Conservation (phyloP, 345 rosid species). For the Boechera stricta region DNA sequence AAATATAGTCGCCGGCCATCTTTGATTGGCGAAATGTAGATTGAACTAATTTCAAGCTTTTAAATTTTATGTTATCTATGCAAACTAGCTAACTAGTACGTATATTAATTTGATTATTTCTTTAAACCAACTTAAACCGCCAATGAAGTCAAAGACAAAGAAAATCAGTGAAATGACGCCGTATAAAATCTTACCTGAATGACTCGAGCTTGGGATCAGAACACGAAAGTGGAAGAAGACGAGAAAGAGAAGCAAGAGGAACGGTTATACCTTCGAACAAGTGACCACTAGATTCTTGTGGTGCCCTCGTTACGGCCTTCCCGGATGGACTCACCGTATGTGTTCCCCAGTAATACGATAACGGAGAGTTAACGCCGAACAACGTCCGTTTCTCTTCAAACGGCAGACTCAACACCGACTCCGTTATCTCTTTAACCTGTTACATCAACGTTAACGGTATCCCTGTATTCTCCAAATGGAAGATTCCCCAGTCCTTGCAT, state of each 20-base stretch:
- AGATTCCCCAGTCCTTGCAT: conserved; percentile 63
- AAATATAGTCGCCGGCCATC: not conserved
- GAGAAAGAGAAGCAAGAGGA: conserved; percentile 53
- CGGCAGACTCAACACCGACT: conserved; percentile 49
- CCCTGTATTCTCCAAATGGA: conserved; percentile 62
- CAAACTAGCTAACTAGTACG: not conserved
- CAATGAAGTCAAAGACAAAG: no score
- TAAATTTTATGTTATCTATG: not conserved
- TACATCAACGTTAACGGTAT: conserved; percentile 49
- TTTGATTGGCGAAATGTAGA: not conserved
- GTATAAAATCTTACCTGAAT: conserved; percentile 50
- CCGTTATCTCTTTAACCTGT: conserved; percentile 48
- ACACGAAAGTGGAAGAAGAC: not conserved
- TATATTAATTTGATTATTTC: no score
- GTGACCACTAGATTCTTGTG: conserved; percentile 40
- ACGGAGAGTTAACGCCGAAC: conserved; percentile 38
- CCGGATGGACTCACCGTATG: conserved; percentile 68
- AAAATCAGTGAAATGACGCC: not conserved
- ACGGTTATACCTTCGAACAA: conserved; percentile 76
- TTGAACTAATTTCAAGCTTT: not conserved
- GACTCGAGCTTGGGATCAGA: conserved; percentile 41
- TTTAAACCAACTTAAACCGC: no score
- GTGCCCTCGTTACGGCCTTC: conserved; percentile 40
- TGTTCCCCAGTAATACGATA: conserved; percentile 78
- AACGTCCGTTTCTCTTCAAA: conserved; percentile 45